A percentile compares a stretch with the other conserved stretches of the same genome.
phyloP scores from a whole-genome alignment of 768 basidiomycete genomes.

The Suillus subluteus region DNA sequence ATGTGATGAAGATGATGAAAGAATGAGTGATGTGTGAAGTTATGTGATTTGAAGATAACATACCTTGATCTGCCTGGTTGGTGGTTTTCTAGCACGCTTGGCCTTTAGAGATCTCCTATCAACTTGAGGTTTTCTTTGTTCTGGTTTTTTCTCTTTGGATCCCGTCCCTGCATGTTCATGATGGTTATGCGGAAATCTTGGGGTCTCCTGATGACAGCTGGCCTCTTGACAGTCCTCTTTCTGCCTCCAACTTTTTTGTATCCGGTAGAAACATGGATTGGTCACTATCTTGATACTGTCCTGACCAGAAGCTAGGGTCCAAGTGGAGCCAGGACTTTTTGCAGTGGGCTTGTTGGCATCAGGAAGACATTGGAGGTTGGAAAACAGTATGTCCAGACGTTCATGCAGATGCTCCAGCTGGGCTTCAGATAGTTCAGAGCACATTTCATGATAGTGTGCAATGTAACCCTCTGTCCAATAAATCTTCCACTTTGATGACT shows the following conservation, averaged over 20 bases:
- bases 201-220: no score
- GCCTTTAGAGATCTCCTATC: no score
- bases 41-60: no score
- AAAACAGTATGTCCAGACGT: neutral
- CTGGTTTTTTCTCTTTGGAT: no score
- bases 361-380: neutral
- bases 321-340: neutral
- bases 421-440: neutral
- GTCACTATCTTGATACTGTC: neutral
- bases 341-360: neutral
- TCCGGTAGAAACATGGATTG: neutral
- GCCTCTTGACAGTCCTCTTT: no score
- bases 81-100: no score
- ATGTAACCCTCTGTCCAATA: neutral
- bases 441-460: neutral
- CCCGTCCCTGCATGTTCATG: accelerated
- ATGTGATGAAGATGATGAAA: no score
- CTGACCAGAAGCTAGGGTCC: neutral
- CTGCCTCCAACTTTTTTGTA: neutral
- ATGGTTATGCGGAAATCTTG: no score
- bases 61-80: no score
- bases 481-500: neutral
- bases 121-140: no score
- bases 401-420: neutral
- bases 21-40: no score